A percentile compares a stretch with the other conserved stretches of the same genome.
phyloP scores from a whole-genome alignment of 169 alveolate species.

The Eimeria nieschulzi region DNA sequence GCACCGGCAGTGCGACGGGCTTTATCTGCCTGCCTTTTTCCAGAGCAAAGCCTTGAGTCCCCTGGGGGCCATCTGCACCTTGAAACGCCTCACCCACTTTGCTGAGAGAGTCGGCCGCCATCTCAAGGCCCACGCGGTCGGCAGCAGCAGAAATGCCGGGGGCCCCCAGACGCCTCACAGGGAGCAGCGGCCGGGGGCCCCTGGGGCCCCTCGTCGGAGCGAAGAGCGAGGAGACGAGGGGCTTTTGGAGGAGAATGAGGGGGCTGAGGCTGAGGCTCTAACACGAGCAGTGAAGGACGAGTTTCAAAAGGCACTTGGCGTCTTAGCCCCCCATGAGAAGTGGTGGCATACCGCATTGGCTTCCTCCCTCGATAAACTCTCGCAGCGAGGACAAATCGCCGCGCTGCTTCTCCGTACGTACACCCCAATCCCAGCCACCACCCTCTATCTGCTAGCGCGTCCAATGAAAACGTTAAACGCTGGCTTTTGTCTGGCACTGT shows the following conservation, averaged over 20 bases:
- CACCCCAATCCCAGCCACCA: not conserved
- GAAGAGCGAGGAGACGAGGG: not conserved
- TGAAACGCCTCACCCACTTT: slow-evolving; percentile 1
- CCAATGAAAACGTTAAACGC: not conserved
- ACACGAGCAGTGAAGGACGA: not conserved
- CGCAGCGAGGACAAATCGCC: slow-evolving; percentile 15
- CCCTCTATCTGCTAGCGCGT: not conserved
- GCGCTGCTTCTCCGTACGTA: slow-evolving; percentile 19
- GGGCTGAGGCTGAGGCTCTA: not conserved
- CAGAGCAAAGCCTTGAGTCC: slow-evolving; percentile 20
- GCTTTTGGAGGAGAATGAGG: not conserved
- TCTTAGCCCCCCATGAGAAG: not conserved
- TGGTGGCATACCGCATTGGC: slow-evolving; percentile 34
- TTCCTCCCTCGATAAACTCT: not conserved
- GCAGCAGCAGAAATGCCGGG: not conserved
- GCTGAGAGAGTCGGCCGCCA: slow-evolving; percentile 20
- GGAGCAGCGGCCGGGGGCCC: too few species aligned
- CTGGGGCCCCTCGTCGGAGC: too few species aligned
- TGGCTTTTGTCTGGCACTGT: too few species aligned
- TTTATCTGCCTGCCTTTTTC: slow-evolving; percentile 1
- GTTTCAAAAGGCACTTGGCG: not conserved
- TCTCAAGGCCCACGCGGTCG: not conserved
- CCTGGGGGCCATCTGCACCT: slow-evolving; percentile 4
- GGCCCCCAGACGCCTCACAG: too few species aligned
- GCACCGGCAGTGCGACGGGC: slow-evolving; percentile 22